A percentile compares a stretch with the other conserved stretches of the same genome.
Evolutionary conservation across 2,329 filamentous ascomycete genomes (phyloP).

Genomic region (Triangularia setosa): DNA sequence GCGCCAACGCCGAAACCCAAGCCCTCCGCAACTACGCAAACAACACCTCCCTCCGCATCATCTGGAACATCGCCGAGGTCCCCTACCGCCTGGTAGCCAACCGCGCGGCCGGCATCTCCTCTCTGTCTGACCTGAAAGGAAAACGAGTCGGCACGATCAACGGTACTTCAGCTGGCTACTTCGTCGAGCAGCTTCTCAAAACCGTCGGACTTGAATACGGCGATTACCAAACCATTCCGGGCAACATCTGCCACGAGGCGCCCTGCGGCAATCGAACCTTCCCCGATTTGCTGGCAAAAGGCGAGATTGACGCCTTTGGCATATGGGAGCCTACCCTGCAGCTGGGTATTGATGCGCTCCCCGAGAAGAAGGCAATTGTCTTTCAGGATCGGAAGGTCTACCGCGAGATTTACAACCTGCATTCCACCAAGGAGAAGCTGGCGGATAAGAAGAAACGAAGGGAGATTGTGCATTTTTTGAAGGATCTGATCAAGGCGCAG

Average conservation of each 20-base stretch:
- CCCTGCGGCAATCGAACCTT: slow-evolving; percentile 31
- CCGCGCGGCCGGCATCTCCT: slow-evolving; percentile 26
- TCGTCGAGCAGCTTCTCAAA: slow-evolving; percentile 30
- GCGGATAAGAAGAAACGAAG: slow-evolving; percentile 26
- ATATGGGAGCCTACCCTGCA: slow-evolving; percentile 35
- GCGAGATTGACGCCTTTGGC: slow-evolving; percentile 32
- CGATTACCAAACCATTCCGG: slow-evolving; percentile 30
- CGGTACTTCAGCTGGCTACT: slow-evolving; percentile 33
- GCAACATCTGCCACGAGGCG: slow-evolving; percentile 27
- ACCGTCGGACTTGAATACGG: slow-evolving; percentile 26
- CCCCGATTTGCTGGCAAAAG: slow-evolving; percentile 28
- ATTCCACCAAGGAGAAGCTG: slow-evolving; percentile 32
- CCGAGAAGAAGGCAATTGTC: slow-evolving; percentile 25
- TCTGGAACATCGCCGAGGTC: slow-evolving; percentile 33
- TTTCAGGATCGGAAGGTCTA: slow-evolving; percentile 32
- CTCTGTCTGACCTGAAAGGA: slow-evolving; percentile 30
- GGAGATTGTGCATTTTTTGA: slow-evolving; percentile 32
- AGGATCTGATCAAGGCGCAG: slow-evolving; percentile 30
- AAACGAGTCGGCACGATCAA: slow-evolving; percentile 32
- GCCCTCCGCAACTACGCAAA: slow-evolving; percentile 31
- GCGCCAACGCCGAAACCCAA: slow-evolving; percentile 35
- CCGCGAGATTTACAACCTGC: slow-evolving; percentile 34
- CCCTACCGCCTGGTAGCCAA: slow-evolving; percentile 34
- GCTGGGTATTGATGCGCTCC: slow-evolving; percentile 29
- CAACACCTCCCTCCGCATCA: slow-evolving; percentile 31